These are phyloP conservation scores for Forsythia viridissima DNA, from an alignment of 257 asterid species.

Conservation along the genomic window DNA sequence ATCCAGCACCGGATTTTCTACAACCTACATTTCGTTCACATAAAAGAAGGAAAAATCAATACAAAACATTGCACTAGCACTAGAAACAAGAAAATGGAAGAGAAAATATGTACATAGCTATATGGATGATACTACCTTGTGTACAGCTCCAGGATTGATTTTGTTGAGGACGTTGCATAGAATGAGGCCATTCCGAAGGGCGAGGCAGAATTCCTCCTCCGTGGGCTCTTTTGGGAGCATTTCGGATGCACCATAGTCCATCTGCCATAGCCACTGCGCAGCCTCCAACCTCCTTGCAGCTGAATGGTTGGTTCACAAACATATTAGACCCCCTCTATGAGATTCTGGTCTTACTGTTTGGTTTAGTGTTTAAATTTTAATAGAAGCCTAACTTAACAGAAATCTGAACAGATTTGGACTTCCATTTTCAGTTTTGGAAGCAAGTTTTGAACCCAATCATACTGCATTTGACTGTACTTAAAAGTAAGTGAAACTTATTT, in stretches of 20 bases:
- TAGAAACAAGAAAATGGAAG: background rate
- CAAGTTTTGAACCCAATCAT: no score
- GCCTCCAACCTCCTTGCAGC: constrained; percentile 83
- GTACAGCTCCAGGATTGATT: constrained; percentile 87
- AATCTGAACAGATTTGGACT: background rate
- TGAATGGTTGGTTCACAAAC: constrained; percentile 26
- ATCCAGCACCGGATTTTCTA: constrained; percentile 74
- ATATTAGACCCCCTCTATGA: background rate
- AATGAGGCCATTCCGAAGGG: constrained; percentile 90
- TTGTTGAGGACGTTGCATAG: constrained; percentile 96
- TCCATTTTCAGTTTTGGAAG: background rate
- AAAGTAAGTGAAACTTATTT: no score
- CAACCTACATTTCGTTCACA: constrained; percentile 53
- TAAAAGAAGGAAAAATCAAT: background rate
- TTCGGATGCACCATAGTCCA: constrained; percentile 74
- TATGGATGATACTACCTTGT: constrained; percentile 48
- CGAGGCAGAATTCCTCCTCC: constrained; percentile 68
- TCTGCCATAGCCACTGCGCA: constrained; percentile 79
- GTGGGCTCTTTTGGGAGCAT: constrained; percentile 64
- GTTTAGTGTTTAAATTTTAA: background rate
- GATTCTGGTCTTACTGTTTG: background rate
- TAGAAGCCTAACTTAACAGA: background rate
- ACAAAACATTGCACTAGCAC: background rate
- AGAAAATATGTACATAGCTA: background rate
- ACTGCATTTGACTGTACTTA: no score